Evolutionary conservation across 2,329 filamentous ascomycete genomes (phyloP), one percentile per base, ranked within the genome.

Genomic region (Ophiosphaerella narmari): DNA sequence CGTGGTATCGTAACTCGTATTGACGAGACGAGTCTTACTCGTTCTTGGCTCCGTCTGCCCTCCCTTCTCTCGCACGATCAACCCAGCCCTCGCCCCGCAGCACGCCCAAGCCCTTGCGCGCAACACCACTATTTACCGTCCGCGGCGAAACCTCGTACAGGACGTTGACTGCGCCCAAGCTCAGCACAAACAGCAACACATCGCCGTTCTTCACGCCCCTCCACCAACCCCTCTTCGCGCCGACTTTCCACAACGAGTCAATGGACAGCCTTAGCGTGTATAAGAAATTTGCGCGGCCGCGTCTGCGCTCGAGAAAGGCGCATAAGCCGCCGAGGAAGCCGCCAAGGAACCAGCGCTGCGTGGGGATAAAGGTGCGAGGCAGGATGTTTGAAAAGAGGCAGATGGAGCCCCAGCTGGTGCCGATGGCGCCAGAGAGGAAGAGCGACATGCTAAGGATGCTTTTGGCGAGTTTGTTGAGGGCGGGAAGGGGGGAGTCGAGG

Each of bases 161-260:
- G 7, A 84, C 83, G 48, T 91, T 90, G 14, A 92, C 85, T 14
- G 92, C 74, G 62, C 90, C 89, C 74, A 96, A 79, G 40, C 90
- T 89, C 14, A 85, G 73, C 13, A 93, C 88, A 66, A 97, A 92
- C 3, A 97, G 77, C 77, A 88, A 83, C 5, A 97, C 84, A 73
- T 97, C 93, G 0, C 91, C 91, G 33, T 90, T 89, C 63, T 82
- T 84, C 70, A 94, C 81, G 9, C 90, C 90, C 57, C 82, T 85
- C 91, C 93, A 96, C 85, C 91, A 91, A 1, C 90, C 83, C 31
- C 87, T 80, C 84, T 97, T 97, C 47, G 89, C 84, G n/a, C 92
- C 91, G 0, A 96, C 90, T 78, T 96, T 96, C 90, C 91, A 97
- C 39, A 91, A 74, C 33, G 85, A 90, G 70, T 96, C 89, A 26